phyloP scores from a whole-genome alignment of 257 asterid species.

The Solanum commersonii region DNA sequence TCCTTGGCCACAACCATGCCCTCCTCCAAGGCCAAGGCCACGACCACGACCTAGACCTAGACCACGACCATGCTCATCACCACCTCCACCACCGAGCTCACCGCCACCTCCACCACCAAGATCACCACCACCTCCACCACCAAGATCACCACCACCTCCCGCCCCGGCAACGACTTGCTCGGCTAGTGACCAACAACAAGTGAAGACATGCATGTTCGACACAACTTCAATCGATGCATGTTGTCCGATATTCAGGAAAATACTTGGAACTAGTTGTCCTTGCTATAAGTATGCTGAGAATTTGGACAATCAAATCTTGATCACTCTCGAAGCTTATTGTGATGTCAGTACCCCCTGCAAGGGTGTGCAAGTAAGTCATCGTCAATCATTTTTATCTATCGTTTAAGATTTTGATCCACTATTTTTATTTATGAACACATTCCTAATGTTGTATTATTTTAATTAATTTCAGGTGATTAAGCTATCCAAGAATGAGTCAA shows the following conservation, averaged over 20 bases:
- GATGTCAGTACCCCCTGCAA: neutral
- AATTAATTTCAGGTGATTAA: neutral
- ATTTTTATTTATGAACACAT: neutral
- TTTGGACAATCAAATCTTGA: neutral
- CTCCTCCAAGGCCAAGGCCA: neutral
- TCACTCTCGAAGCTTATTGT: neutral
- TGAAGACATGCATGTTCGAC: neutral
- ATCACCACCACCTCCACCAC: neutral
- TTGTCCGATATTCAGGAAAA: neutral
- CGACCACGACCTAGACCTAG: neutral
- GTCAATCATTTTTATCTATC: neutral
- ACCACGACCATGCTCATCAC: neutral
- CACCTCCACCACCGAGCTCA: neutral
- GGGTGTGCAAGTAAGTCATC: neutral
- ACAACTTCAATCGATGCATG: neutral
- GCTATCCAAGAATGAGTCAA: neutral
- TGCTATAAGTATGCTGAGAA: neutral
- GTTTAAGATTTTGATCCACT: neutral
- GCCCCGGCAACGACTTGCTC: neutral
- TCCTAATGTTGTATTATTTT: neutral
- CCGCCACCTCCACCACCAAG: neutral
- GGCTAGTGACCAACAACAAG: neutral
- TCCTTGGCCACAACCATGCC: neutral
- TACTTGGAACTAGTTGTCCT: neutral
- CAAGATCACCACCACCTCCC: neutral